Evolutionary conservation across 495 filamentous ascomycete species (phyloP).

Genomic region (Extremus antarcticus): DNA sequence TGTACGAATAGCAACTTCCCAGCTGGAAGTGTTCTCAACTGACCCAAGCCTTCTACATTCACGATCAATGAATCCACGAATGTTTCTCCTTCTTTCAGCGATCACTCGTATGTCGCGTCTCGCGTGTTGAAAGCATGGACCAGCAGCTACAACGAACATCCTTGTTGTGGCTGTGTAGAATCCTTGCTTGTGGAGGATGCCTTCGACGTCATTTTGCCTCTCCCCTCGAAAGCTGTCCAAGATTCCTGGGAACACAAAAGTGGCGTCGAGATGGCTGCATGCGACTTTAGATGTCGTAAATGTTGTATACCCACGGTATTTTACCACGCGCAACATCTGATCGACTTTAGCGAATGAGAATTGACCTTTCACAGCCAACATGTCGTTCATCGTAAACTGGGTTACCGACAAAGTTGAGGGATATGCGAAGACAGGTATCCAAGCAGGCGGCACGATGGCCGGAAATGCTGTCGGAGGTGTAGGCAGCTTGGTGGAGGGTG

Average conservation of each 20-base stretch:
- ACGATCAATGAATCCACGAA: too few relatives aligned
- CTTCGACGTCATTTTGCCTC: background rate
- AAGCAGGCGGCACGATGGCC: conserved; percentile 15
- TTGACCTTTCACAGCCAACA: background rate
- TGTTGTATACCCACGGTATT: too few relatives aligned
- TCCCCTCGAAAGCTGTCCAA: background rate
- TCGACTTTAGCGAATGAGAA: too few relatives aligned
- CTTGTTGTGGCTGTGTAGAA: background rate
- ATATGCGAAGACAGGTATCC: conserved; percentile 16
- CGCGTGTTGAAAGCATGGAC: background rate
- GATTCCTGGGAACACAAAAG: background rate
- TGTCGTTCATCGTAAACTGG: conserved; percentile 14
- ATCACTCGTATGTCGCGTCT: too few relatives aligned
- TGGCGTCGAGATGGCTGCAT: too few relatives aligned
- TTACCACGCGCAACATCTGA: too few relatives aligned
- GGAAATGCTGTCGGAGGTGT: conserved; percentile 17
- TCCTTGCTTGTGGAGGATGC: background rate
- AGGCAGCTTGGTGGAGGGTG: conserved; percentile 11
- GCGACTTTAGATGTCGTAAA: too few relatives aligned
- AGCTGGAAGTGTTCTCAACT: too few relatives aligned
- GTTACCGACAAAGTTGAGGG: conserved; percentile 9
- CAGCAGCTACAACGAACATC: background rate
- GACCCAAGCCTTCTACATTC: too few relatives aligned
- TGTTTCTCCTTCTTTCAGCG: too few relatives aligned
- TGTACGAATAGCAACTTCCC: too few relatives aligned